Base-by-base conservation (phyloP, 495 filamentous ascomycete genomes). In the Lophiotrema nucula region DNA sequence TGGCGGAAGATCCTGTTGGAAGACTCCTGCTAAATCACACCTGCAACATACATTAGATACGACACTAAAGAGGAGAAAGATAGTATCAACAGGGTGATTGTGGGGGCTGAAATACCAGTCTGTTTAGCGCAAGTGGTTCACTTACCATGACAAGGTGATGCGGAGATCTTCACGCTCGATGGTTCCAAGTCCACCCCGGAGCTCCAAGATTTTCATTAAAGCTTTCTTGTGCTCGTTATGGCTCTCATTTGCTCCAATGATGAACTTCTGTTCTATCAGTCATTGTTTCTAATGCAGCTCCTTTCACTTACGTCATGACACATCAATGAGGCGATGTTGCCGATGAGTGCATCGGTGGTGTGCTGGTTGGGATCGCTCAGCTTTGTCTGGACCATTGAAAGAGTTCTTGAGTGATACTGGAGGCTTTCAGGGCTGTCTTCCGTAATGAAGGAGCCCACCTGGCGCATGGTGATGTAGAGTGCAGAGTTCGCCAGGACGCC, bases 141-240 rank as follows among this genome's bases (percentile, higher is more conserved):
- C 52, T 11, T 49, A 48, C 53, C 53, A 57, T 38, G 53, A 48
- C 13, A 57, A 2, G 12, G 43, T 57, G 19, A 57, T 57, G 11
- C 53, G 43, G 6, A 57, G 28, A 8, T 38, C 28, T 42, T 57
- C 53, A 3, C n/a, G 23, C 5, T 22, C 27, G 22, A 57, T 49
- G 8, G 23, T 42, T 19, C 49, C 53, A 24, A 49, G 15, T 1
- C 53, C 53, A 2, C 53, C 53, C 26, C 24, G 44, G 22, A 57
- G 18, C 16, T 57, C 41, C 31, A 57, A 28, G 13, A 49, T 47
- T 19, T 39, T 47, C 21, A 47, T 24, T 22, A 57, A n/a, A 1
- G 43, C 53, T 15, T 49, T 21, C 16, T 35, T 47, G 23, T 57
- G 53, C 3, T 47, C 21, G 8, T 39, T 22, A 18, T 24, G 49